Percentiles rank a stretch among this genome's conserved stretches.
Evolutionary conservation across 495 filamentous ascomycete species (phyloP).

Genomic region (Talaromyces borbonicus): DNA sequence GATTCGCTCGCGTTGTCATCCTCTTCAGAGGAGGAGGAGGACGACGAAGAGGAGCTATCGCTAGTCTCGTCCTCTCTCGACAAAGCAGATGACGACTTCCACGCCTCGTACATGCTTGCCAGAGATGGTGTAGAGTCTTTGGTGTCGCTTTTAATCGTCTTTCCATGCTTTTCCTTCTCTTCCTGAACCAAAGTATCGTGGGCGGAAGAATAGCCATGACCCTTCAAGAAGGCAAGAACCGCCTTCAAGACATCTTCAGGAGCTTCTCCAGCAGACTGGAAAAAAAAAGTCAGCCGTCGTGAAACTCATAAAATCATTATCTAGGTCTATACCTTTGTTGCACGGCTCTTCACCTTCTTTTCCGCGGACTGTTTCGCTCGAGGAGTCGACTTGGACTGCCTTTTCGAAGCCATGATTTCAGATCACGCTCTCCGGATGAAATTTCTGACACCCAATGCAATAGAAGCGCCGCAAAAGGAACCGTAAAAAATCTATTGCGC

Average conservation of each 20-base stretch:
- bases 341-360: neutral
- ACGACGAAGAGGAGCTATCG: conserved; percentile 22
- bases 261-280: conserved; percentile 15
- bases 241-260: conserved; percentile 52
- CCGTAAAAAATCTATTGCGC: neutral
- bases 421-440: neutral
- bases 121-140: conserved; percentile 23
- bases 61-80: conserved; percentile 27
- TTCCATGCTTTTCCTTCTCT: conserved; percentile 30
- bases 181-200: conserved; percentile 52
- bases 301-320: neutral
- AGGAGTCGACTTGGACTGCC: neutral
- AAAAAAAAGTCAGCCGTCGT: neutral
- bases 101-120: conserved; percentile 40
- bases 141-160: conserved; percentile 14
- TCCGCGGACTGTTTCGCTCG: neutral
- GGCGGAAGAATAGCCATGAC: conserved; percentile 52
- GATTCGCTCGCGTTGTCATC: neutral
- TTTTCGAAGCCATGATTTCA: neutral
- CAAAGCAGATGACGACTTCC: conserved; percentile 13
- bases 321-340: neutral
- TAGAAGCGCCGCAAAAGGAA: too few species aligned
- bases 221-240: conserved; percentile 56
- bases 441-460: too few species aligned
- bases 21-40: too few species aligned